These are phyloP conservation scores for Lactifluus rugatus DNA, from an alignment of 768 basidiomycete species.

Conservation along the genomic window DNA sequence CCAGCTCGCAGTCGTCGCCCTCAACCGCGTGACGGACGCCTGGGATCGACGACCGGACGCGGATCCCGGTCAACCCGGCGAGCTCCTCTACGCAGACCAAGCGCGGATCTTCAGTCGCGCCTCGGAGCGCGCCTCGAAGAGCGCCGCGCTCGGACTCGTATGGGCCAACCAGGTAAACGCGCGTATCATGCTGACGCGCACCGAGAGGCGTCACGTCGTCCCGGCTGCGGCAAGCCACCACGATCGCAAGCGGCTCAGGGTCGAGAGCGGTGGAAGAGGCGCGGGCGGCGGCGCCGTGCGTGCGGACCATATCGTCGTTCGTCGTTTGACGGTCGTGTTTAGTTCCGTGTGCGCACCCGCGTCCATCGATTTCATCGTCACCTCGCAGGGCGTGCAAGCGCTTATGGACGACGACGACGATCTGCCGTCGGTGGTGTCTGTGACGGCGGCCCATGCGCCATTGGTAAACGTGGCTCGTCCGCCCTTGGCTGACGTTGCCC, in stretches of 20 bases:
- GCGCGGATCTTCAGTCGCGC: slow-evolving; percentile 67
- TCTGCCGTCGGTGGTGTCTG: neutral
- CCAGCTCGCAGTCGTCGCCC: slow-evolving; percentile 63
- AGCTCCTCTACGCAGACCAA: slow-evolving; percentile 61
- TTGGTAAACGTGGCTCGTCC: neutral
- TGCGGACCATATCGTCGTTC: slow-evolving; percentile 42
- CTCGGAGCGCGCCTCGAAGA: slow-evolving; percentile 49
- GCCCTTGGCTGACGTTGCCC: slow-evolving; percentile 10
- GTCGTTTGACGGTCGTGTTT: slow-evolving; percentile 71
- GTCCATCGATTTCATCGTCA: slow-evolving; percentile 70
- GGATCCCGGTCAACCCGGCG: slow-evolving; percentile 24
- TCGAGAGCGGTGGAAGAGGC: neutral
- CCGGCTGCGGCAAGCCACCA: slow-evolving; percentile 28
- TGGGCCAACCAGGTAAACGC: slow-evolving; percentile 93
- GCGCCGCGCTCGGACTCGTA: slow-evolving; percentile 76
- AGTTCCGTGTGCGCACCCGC: slow-evolving; percentile 48
- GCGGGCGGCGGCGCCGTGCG: slow-evolving; percentile 19
- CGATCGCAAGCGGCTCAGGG: slow-evolving; percentile 25
- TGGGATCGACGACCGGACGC: slow-evolving; percentile 33
- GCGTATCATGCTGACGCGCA: slow-evolving; percentile 74
- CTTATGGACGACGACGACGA: neutral
- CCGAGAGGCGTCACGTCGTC: slow-evolving; percentile 54
- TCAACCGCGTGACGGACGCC: slow-evolving; percentile 87
- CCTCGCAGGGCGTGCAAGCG: slow-evolving; percentile 42
- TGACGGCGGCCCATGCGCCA: neutral